These are phyloP conservation scores for Xerophyta viscosa DNA, from an alignment of 106 monocot genomes.

Conservation along the genomic window DNA sequence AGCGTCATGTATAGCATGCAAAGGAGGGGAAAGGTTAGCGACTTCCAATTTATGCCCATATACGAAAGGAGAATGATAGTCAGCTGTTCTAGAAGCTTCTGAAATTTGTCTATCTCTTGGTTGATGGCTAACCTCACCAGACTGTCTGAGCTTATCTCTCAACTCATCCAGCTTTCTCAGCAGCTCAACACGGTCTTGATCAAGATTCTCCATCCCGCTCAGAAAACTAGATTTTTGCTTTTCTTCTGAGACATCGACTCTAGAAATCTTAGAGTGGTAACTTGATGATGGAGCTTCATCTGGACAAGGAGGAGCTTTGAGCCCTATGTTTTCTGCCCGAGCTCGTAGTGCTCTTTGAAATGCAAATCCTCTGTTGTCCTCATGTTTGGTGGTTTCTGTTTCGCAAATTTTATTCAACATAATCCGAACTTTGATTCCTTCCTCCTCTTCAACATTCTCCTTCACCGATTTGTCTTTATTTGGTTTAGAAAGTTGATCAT, in stretches of 20 bases:
- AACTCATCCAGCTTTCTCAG: constrained; percentile 87
- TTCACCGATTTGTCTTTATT: constrained; percentile 16
- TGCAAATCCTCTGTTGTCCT: not conserved
- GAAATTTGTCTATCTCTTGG: constrained; percentile 22
- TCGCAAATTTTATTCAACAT: not conserved
- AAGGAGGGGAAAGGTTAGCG: constrained; percentile 30
- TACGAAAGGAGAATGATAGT: constrained; percentile 17
- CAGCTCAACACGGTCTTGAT: constrained; percentile 64
- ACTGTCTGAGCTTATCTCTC: constrained; percentile 65
- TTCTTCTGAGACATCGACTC: constrained; percentile 1
- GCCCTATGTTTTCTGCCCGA: not conserved
- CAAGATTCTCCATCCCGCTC: constrained; percentile 28
- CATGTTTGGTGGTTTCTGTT: constrained; percentile 11
- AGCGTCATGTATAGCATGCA: constrained; percentile 28
- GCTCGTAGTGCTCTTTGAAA: constrained; percentile 5
- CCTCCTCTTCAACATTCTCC: constrained; percentile 15
- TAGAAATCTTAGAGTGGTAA: constrained; percentile 7
- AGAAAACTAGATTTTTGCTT: constrained; percentile 17
- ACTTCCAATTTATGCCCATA: constrained; percentile 16
- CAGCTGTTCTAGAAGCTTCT: too few relatives aligned
- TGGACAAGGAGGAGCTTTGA: constrained; percentile 32
- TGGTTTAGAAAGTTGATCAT: constrained; percentile 14
- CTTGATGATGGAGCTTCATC: constrained; percentile 52
- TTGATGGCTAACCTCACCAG: constrained; percentile 47
- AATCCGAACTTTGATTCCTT: constrained; percentile 11